Evolutionary conservation across 129 eudicot genomes (phyloP).

Genomic region (Helianthus annuus): DNA sequence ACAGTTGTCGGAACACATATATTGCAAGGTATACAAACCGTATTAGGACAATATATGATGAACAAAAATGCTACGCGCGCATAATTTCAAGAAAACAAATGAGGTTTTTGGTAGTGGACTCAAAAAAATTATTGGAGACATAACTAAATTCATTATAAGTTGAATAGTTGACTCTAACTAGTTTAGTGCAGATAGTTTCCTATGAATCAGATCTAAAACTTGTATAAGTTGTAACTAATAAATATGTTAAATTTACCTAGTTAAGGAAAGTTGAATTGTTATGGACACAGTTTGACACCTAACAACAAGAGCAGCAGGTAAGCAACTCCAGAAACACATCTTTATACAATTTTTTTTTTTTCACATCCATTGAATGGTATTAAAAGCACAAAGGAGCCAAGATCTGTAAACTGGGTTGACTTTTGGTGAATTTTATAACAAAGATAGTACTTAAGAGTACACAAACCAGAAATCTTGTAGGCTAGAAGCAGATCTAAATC

Average conservation of each 20-base stretch:
- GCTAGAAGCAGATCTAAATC: neutral
- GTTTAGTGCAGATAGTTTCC: neutral
- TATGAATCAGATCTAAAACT: neutral
- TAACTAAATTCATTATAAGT: neutral
- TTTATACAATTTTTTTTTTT: too few species aligned
- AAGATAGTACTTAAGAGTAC: neutral
- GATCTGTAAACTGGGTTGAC: neutral
- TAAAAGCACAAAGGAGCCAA: neutral
- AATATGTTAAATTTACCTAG: neutral
- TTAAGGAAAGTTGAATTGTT: neutral
- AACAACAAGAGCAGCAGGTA: too few species aligned
- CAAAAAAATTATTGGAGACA: neutral
- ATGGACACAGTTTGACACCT: neutral
- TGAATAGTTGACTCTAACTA: neutral
- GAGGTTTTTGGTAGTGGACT: neutral
- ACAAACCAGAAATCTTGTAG: neutral
- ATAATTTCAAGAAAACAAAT: neutral
- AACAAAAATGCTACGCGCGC: neutral
- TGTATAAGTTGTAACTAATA: neutral
- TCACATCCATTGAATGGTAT: neutral
- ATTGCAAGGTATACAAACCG: neutral
- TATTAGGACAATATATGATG: neutral
- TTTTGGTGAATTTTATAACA: neutral
- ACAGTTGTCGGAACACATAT: neutral
- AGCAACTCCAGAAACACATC: too few species aligned